phyloP scores from a whole-genome alignment of 192 early-diverging fungal genomes.

The Globomyces pollinis-pini region DNA sequence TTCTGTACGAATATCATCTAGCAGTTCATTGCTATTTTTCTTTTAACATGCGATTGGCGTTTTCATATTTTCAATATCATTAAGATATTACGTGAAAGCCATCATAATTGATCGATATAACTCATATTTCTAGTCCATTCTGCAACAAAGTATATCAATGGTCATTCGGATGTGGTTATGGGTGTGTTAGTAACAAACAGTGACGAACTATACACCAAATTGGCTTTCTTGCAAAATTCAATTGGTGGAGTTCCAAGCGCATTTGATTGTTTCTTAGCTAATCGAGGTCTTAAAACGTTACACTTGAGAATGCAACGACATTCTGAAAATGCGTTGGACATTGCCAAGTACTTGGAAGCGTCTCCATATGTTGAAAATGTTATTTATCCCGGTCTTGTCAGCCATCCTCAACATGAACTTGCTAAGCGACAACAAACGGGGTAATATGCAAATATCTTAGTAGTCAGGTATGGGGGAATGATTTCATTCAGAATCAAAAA shows the following conservation, averaged over 20 bases:
- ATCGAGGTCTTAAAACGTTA: constrained; percentile 92
- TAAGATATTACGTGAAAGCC: too few relatives aligned
- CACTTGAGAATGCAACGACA: constrained; percentile 93
- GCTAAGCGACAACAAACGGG: constrained; percentile 83
- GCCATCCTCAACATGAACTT: constrained; percentile 87
- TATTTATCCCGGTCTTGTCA: constrained; percentile 86
- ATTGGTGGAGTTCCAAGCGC: constrained; percentile 90
- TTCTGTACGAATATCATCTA: too few relatives aligned
- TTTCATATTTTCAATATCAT: too few relatives aligned
- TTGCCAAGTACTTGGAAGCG: constrained; percentile 74
- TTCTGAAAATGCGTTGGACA: constrained; percentile 69
- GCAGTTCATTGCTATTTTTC: too few relatives aligned
- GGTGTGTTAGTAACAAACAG: constrained; percentile 81
- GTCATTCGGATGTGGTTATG: constrained; percentile 98
- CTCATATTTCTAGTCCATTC: too few relatives aligned
- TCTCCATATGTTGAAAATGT: constrained; percentile 69
- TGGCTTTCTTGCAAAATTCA: constrained; percentile 94
- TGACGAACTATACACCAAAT: constrained; percentile 61
- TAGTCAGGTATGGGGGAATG: constrained; percentile 80
- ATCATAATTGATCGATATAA: too few relatives aligned
- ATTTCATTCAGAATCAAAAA: constrained; percentile 82
- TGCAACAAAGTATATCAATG: constrained; percentile 98
- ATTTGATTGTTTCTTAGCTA: constrained; percentile 95
- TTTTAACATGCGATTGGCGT: too few relatives aligned
- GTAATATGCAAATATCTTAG: not conserved